Conservation (phyloP, 257 asterid genomes). For the Scutellaria baicalensis region DNA sequence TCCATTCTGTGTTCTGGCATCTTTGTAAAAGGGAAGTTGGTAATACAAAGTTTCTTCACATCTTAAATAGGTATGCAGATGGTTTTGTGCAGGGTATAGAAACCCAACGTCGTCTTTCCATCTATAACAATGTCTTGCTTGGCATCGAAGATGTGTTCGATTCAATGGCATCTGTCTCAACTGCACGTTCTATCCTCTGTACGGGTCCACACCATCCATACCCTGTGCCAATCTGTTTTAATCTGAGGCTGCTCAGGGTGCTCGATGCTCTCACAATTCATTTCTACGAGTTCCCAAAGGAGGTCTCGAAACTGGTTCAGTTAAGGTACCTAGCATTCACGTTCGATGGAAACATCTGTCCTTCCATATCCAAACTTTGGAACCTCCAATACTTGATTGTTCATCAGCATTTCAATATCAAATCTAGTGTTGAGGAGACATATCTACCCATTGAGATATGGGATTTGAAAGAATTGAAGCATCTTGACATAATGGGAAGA, state of each 20-base stretch:
- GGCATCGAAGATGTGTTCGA: not conserved
- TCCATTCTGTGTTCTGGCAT: not conserved
- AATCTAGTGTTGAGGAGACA: not conserved
- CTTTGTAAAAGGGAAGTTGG: not conserved
- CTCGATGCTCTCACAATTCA: conserved; percentile 9
- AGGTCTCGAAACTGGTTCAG: not conserved
- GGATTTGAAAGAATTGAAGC: conserved; percentile 9
- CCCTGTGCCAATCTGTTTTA: not conserved
- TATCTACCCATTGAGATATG: not conserved
- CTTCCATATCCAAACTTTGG: conserved; percentile 7
- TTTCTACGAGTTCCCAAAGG: not conserved
- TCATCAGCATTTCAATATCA: not conserved
- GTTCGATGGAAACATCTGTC: not conserved
- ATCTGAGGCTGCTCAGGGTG: not conserved
- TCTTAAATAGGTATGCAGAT: not conserved
- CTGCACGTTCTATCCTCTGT: not conserved
- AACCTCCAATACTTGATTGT: not conserved
- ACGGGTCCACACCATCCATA: not conserved
- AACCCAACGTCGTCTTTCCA: not conserved
- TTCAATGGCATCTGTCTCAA: not conserved
- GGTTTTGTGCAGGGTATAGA: not conserved
- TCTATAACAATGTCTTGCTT: not conserved
- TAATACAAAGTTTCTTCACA: not conserved
- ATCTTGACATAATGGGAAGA: not conserved
- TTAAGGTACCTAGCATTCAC: conserved; percentile 9